These are phyloP conservation scores for Alisma plantagoaquatica DNA, from an alignment of 106 monocot species.

Conservation along the genomic window DNA sequence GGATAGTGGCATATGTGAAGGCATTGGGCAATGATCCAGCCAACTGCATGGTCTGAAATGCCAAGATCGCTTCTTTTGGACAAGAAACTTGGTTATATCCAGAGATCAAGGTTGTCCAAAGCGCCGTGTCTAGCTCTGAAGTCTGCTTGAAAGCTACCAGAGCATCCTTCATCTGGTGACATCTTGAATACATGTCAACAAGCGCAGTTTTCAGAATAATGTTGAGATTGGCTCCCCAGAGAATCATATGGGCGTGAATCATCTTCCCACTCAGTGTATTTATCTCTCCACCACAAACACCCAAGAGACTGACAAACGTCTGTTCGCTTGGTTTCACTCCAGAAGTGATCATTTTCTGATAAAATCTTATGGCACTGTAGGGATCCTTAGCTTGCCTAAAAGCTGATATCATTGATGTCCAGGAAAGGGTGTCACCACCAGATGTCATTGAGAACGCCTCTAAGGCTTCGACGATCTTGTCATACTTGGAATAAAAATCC, in stretches of 20 bases:
- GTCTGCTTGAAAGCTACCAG: constrained; percentile 34
- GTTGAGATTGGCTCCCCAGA: constrained; percentile 39
- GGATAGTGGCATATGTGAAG: constrained; percentile 49
- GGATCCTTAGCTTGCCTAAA: constrained; percentile 35
- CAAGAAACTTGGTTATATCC: constrained; percentile 31
- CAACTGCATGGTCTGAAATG: constrained; percentile 34
- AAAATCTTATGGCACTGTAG: constrained; percentile 23
- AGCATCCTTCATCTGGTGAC: constrained; percentile 31
- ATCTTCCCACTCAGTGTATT: constrained; percentile 9
- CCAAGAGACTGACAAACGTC: constrained; percentile 57
- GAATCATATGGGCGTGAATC: constrained; percentile 55
- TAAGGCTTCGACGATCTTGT: constrained; percentile 17
- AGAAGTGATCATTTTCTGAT: constrained; percentile 28
- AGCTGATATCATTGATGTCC: constrained; percentile 70
- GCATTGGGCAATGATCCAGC: constrained; percentile 31
- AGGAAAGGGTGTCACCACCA: constrained; percentile 37
- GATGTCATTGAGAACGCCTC: constrained; percentile 23
- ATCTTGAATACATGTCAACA: constrained; percentile 63
- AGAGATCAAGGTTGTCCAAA: constrained; percentile 59
- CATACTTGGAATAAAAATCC: constrained; percentile 41
- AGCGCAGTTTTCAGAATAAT: constrained; percentile 67
- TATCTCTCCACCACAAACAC: constrained; percentile 28
- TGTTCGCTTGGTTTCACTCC: constrained; percentile 44
- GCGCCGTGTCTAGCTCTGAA: constrained; percentile 32
- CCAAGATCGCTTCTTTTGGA: constrained; percentile 21